Conservation (phyloP, 768 basidiomycete species). For the Amyloporia xantha region DNA sequence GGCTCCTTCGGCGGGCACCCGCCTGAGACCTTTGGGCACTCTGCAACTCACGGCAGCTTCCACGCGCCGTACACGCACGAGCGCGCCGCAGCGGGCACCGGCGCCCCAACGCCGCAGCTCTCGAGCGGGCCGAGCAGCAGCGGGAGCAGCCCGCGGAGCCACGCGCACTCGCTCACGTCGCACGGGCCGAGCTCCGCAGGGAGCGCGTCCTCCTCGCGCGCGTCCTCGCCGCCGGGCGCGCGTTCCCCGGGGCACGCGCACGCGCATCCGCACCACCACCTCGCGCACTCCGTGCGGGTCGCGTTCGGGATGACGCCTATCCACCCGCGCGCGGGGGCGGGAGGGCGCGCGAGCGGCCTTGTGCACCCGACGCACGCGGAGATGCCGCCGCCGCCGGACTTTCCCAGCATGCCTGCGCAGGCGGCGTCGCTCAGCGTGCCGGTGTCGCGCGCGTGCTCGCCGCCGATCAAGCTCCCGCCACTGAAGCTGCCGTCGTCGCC, state of each 20-base stretch:
- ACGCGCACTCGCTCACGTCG: slow-evolving; percentile 32
- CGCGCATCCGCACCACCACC: slow-evolving; percentile 43
- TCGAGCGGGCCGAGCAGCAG: slow-evolving; percentile 61
- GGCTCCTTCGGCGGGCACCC: slow-evolving; percentile 23
- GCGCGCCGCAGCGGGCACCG: slow-evolving; percentile 19
- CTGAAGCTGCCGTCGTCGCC: slow-evolving; percentile 41
- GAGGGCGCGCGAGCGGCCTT: slow-evolving; percentile 25
- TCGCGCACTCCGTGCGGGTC: slow-evolving; percentile 77
- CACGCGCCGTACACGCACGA: slow-evolving; percentile 22
- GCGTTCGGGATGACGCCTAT: slow-evolving; percentile 95
- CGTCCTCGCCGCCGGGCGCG: slow-evolving; percentile 45
- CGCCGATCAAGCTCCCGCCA: slow-evolving; percentile 69
- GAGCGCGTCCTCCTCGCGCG: slow-evolving; percentile 42
- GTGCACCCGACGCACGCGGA: slow-evolving; percentile 17
- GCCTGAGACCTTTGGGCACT: slow-evolving; percentile 19
- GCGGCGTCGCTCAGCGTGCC: slow-evolving; percentile 32
- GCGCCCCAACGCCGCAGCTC: slow-evolving; percentile 50
- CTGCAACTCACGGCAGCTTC: slow-evolving; percentile 13
- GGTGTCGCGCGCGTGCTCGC: slow-evolving; percentile 55
- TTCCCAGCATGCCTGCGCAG: slow-evolving; percentile 12
- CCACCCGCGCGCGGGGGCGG: slow-evolving; percentile 23
- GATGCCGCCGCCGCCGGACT: slow-evolving; percentile 20
- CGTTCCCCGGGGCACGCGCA: slow-evolving; percentile 9
- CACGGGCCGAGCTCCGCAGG: slow-evolving; percentile 35
- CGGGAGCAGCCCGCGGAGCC: slow-evolving; percentile 55